A percentile compares a stretch with the other conserved stretches of the same genome.
phyloP scores from a whole-genome alignment of 1,139 yeast genomes.

The Taphrina flavorubra region DNA sequence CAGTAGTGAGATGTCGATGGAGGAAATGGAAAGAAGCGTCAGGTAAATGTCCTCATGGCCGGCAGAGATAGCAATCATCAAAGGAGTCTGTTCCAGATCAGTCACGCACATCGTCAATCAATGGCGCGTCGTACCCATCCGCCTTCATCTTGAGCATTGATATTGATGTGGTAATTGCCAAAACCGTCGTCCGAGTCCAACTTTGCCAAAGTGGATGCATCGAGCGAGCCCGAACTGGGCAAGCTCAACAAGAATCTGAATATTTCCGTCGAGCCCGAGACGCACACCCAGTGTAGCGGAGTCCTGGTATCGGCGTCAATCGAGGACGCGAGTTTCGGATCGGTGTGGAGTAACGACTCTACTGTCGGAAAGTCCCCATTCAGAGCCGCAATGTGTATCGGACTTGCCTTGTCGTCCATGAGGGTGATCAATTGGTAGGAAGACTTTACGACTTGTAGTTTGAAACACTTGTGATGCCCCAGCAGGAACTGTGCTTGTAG shows the following conservation, averaged over 20 bases:
- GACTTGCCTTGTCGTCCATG: slow-evolving; percentile 5
- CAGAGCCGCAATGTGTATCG: slow-evolving; percentile 33
- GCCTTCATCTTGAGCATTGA: slow-evolving; percentile 32
- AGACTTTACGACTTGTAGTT: too few relatives aligned
- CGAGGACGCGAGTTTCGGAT: slow-evolving; percentile 10
- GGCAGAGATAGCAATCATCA: slow-evolving; percentile 78
- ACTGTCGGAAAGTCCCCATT: slow-evolving; percentile 26
- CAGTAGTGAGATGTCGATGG: slow-evolving; percentile 59
- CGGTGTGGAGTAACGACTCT: slow-evolving; percentile 19
- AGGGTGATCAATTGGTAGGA: too few relatives aligned
- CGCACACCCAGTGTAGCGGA: slow-evolving; percentile 89
- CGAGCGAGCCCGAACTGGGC: slow-evolving; percentile 66
- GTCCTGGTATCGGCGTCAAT: slow-evolving; percentile 56
- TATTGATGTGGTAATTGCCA: slow-evolving; percentile 30
- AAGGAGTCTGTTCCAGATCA: slow-evolving; percentile 67
- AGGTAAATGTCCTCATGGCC: slow-evolving; percentile 66
- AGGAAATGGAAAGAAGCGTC: slow-evolving; percentile 55
- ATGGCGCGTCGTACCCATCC: slow-evolving; percentile 12
- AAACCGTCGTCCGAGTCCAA: background rate
- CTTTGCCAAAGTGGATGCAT: slow-evolving; percentile 46
- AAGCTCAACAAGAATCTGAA: slow-evolving; percentile 58
- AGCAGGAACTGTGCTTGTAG: background rate
- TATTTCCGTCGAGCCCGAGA: slow-evolving; percentile 63
- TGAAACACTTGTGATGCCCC: too few relatives aligned
- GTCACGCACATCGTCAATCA: too few relatives aligned